phyloP scores from a whole-genome alignment of 192 early-diverging fungal genomes.

The Coemansia sp. region DNA sequence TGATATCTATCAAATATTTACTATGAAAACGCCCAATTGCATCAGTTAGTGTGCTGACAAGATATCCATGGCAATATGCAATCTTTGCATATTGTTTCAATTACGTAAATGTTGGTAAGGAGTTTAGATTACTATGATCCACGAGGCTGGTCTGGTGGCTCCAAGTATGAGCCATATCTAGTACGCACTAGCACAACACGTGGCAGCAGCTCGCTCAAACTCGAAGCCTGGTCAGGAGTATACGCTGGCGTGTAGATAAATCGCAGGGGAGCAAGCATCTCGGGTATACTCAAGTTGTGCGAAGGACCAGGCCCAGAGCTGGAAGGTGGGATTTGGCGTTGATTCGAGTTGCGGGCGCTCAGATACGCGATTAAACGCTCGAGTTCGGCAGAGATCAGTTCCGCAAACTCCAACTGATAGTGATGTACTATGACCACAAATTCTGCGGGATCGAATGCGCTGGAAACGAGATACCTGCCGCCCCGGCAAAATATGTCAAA shows the following conservation, averaged over 20 bases:
- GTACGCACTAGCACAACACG: conserved; percentile 24
- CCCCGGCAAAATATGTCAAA: conserved; percentile 42
- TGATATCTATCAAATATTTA: not conserved
- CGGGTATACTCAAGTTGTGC: not conserved
- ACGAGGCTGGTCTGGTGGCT: conserved; percentile 5
- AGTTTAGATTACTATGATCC: not conserved
- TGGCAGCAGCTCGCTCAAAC: conserved; percentile 17
- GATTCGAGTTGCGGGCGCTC: not conserved
- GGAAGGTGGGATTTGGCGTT: not conserved
- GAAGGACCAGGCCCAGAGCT: not conserved
- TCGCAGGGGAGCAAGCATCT: conserved; percentile 26
- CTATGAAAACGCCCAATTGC: too few relatives aligned
- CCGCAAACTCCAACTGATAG: conserved; percentile 24
- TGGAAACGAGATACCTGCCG: conserved; percentile 30
- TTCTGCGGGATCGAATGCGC: conserved; percentile 14
- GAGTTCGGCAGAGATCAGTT: conserved; percentile 31
- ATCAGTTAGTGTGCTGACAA: too few relatives aligned
- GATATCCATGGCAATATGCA: too few relatives aligned
- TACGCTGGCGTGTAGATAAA: conserved; percentile 29
- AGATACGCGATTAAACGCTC: conserved; percentile 14
- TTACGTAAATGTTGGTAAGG: too few relatives aligned
- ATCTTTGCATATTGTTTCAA: too few relatives aligned
- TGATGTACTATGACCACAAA: conserved; percentile 12
- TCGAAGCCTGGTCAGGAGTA: conserved; percentile 12
- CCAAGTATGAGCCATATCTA: conserved; percentile 43